These are phyloP conservation scores for Ligustrum vulgare DNA, from an alignment of 257 asterid genomes.

Conservation along the genomic window DNA sequence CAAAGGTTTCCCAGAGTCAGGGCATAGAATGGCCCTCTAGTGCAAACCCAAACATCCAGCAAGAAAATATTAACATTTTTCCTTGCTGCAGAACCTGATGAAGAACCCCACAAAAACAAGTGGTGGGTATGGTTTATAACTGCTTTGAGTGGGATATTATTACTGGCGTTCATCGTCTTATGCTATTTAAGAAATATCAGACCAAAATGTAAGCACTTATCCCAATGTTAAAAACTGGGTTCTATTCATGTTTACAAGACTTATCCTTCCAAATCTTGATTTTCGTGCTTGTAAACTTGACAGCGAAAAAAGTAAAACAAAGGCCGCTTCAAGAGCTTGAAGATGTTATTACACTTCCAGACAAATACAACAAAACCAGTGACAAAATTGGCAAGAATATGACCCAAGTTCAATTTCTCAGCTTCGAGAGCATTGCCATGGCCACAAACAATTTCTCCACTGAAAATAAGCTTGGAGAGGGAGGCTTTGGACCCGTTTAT, in stretches of 20 bases:
- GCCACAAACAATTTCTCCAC: conserved; percentile 34
- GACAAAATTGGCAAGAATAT: conserved; percentile 11
- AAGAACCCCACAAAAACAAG: neutral
- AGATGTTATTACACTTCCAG: neutral
- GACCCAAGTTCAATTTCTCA: conserved; percentile 22
- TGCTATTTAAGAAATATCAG: conserved; percentile 10
- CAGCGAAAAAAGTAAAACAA: conserved; percentile 1
- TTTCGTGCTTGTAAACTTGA: neutral
- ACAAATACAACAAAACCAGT: neutral
- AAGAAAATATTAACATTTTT: too few relatives aligned
- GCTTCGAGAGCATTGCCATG: conserved; percentile 15
- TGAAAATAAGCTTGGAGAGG: conserved; percentile 32
- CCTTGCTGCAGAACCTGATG: neutral
- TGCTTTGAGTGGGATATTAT: conserved; percentile 4
- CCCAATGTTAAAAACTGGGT: neutral
- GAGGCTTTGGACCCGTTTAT: conserved; percentile 31
- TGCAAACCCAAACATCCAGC: too few relatives aligned
- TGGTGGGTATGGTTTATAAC: conserved; percentile 18
- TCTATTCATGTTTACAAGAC: neutral
- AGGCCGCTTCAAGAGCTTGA: conserved; percentile 2
- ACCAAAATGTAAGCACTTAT: conserved; percentile 18
- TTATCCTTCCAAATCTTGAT: neutral
- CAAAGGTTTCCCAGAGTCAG: too few relatives aligned
- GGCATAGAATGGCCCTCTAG: too few relatives aligned
- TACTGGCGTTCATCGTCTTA: neutral